Base-by-base conservation (phyloP, 2,329 filamentous ascomycete genomes). In the Penicillium sp. region DNA sequence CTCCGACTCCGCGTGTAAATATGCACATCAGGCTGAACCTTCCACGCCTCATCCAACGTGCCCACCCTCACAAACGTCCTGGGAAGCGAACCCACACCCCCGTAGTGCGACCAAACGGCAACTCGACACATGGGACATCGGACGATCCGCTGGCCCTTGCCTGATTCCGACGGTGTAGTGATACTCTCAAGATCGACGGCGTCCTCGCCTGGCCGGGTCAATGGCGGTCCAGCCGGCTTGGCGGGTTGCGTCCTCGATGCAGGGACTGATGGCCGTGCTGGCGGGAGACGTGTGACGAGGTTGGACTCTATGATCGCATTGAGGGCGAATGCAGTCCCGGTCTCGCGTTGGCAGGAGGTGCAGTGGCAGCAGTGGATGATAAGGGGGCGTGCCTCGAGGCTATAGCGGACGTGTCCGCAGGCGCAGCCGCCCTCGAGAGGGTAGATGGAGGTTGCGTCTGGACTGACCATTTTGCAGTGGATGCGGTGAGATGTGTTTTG, bases 291-390 rank as follows among this genome's bases (percentile, higher is more conserved):
- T 2, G 6, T 52, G 31, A 39, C 49, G 5, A 52, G 49, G 2
- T 2, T 31, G 4, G 43, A 31, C 12, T 38, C 49, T 5, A 52
- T 51, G 0, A 51, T 17, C 0, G 48, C 48, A 25, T 51, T 51
- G 17, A 51, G 22, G 17, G 48, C 48, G 22, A 52, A 52, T 38
- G 49, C 49, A 10, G 49, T 38, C 6, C 49, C 35, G 6, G 35
- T 52, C 39, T 52, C 49, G 2, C 49, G 49, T 39, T 52, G 49
- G 28, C 49, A 52, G 22, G 49, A 39, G n/a, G 49, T 39, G 12
- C 49, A 52, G 7, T 52, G 49, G 49, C 49, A 52, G 49, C 49
- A 52, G 37, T 52, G 49, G n/a, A 39, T 14, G 20, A 52, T 15
- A 4, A 52, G 12, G 3, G 49, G 49, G 20, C 37, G 49, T 39